phyloP scores from a whole-genome alignment of 805 yeast species.

The Wickerhamomyces kurtzmanii region DNA sequence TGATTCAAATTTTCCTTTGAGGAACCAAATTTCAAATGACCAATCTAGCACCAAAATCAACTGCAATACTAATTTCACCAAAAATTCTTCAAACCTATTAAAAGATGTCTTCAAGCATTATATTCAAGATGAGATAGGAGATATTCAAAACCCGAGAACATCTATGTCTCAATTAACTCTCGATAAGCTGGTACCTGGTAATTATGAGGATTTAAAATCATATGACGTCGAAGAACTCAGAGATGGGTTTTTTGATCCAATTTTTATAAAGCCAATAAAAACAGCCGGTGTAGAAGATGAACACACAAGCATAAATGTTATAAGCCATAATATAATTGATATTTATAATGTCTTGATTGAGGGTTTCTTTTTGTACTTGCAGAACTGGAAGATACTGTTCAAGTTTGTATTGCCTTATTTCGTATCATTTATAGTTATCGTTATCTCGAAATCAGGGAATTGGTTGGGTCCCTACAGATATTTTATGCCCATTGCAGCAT shows the following conservation, averaged over 20 bases:
- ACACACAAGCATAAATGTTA: no score
- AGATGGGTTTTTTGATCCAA: slow-evolving; percentile 39
- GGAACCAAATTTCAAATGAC: no score
- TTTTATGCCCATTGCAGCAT: slow-evolving; percentile 30
- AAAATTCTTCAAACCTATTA: slow-evolving; percentile 1
- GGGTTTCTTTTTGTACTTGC: not conserved
- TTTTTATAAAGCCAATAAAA: slow-evolving; percentile 21
- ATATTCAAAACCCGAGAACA: slow-evolving; percentile 15
- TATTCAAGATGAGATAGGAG: slow-evolving; percentile 3
- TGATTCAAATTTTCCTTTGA: no score
- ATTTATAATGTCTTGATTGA: not conserved
- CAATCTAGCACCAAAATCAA: no score
- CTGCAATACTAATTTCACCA: no score
- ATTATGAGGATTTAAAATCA: slow-evolving; percentile 19
- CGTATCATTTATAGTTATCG: slow-evolving; percentile 26
- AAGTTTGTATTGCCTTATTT: slow-evolving; percentile 30
- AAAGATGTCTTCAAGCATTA: not conserved
- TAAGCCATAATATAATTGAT: not conserved
- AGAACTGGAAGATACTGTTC: slow-evolving; percentile 2
- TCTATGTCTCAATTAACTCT: slow-evolving; percentile 25
- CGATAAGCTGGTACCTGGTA: slow-evolving; percentile 13
- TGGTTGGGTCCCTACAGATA: slow-evolving; percentile 34
- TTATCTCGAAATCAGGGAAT: slow-evolving; percentile 22
- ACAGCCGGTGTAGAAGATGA: not conserved
- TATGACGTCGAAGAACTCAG: slow-evolving; percentile 33